These are phyloP conservation scores for Protomyces inouyei DNA, from an alignment of 1,139 yeast genomes.

Conservation along the genomic window DNA sequence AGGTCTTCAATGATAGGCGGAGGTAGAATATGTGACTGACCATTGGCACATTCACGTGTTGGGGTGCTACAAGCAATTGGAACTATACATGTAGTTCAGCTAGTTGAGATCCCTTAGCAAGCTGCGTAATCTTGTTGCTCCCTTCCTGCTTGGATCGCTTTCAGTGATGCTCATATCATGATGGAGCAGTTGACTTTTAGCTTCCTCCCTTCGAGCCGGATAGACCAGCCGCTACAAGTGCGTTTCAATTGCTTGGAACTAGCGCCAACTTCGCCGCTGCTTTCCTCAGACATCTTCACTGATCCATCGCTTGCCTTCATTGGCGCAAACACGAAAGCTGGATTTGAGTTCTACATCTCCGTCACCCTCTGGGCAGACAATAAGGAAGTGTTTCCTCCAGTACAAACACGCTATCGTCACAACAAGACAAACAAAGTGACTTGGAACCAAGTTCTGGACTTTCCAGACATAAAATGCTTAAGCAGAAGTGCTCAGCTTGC, in stretches of 20 bases:
- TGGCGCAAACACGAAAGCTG: constrained; percentile 20
- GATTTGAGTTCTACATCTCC: constrained; percentile 54
- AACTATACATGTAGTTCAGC: too few relatives aligned
- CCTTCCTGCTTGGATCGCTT: too few relatives aligned
- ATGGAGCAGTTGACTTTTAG: constrained; percentile 21
- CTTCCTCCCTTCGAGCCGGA: constrained; percentile 9
- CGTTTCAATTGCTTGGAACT: constrained; percentile 16
- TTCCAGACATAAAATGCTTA: constrained; percentile 68
- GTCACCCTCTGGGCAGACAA: constrained; percentile 58
- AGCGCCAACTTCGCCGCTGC: not conserved
- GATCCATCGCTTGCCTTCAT: constrained; percentile 16
- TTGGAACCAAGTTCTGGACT: constrained; percentile 60
- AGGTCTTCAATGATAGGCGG: not conserved
- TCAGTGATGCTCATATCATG: not conserved
- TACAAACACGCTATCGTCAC: constrained; percentile 60
- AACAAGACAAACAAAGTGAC: constrained; percentile 44
- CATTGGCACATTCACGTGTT: too few relatives aligned
- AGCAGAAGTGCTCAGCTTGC: constrained; percentile 57
- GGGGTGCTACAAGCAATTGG: too few relatives aligned
- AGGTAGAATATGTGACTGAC: not conserved
- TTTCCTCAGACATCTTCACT: constrained; percentile 17
- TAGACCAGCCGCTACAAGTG: constrained; percentile 5
- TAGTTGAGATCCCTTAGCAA: too few relatives aligned
- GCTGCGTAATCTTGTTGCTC: too few relatives aligned
- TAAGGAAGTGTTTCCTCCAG: constrained; percentile 61